Conservation (phyloP, 2,329 filamentous ascomycete genomes). For the Pseudomassariella vexata region DNA sequence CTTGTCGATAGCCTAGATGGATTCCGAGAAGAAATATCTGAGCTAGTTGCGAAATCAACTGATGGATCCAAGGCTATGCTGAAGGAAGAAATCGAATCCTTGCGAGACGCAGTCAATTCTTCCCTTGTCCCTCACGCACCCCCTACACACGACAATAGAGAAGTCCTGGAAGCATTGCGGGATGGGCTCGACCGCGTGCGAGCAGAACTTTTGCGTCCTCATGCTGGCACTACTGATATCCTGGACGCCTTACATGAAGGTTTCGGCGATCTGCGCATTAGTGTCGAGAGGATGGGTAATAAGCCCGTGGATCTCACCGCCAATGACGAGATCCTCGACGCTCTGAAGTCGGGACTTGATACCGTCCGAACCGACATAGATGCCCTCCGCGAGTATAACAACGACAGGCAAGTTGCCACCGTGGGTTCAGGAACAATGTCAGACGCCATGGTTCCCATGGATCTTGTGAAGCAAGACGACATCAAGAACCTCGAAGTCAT, state of each 20-base stretch:
- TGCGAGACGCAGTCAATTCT: constrained; percentile 71
- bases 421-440: constrained; percentile 47
- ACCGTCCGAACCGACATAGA: constrained; percentile 74
- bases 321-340: constrained; percentile 85
- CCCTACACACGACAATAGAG: constrained; percentile 42
- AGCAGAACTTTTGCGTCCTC: constrained; percentile 63
- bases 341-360: constrained; percentile 75
- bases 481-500: constrained; percentile 82
- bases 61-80: constrained; percentile 61
- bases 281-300: constrained; percentile 72
- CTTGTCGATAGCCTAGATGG: constrained; percentile 60
- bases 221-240: constrained; percentile 75
- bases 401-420: constrained; percentile 25
- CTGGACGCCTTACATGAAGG: constrained; percentile 87
- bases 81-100: constrained; percentile 74
- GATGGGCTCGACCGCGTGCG: constrained; percentile 71
- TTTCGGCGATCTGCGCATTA: constrained; percentile 67
- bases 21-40: constrained; percentile 62
- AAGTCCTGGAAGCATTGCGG: constrained; percentile 65
- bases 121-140: constrained; percentile 56
- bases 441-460: constrained; percentile 41
- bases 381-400: constrained; percentile 55
- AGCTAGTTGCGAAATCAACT: constrained; percentile 46
- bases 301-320: constrained; percentile 78
- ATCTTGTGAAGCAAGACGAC: constrained; percentile 61